Evolutionary conservation across 306 rosid genomes (phyloP).

Genomic region (Glycine soja): DNA sequence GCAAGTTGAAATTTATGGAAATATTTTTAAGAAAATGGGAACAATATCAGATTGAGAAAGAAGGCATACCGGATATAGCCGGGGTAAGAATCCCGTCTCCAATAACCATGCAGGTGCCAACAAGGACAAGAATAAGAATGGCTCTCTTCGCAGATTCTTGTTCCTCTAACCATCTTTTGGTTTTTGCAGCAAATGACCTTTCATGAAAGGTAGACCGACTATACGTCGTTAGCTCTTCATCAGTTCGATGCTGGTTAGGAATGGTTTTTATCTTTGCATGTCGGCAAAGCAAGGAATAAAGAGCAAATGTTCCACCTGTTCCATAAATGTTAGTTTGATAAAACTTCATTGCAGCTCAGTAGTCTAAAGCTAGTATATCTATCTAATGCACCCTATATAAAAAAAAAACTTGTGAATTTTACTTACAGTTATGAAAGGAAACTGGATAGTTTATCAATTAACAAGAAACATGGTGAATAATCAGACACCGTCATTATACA

Average conservation of each 20-base stretch:
- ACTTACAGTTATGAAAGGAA: constrained; percentile 15
- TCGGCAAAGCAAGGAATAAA: constrained; percentile 95
- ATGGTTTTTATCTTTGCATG: constrained; percentile 92
- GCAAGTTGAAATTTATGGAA: constrained; percentile 23
- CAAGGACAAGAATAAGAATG: constrained; percentile 90
- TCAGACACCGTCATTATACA: constrained; percentile 18
- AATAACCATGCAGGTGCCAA: constrained; percentile 98
- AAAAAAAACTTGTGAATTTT: neutral
- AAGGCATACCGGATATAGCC: constrained; percentile 85
- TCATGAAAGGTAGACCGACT: constrained; percentile 89
- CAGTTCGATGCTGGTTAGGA: constrained; percentile 95
- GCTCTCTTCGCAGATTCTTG: constrained; percentile 64
- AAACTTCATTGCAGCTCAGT: constrained; percentile 33
- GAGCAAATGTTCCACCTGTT: constrained; percentile 96
- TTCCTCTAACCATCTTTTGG: constrained; percentile 88
- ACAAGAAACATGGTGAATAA: constrained; percentile 17
- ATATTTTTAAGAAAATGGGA: neutral
- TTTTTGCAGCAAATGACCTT: constrained; percentile 83
- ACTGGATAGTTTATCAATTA: constrained; percentile 2
- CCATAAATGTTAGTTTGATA: constrained; percentile 48
- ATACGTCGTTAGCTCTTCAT: constrained; percentile 95
- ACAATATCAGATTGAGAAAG: constrained; percentile 39
- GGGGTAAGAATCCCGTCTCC: constrained; percentile 99
- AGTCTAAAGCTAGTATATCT: constrained; percentile 36
- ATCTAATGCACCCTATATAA: constrained; percentile 25